A percentile compares a stretch with the other conserved stretches of the same genome.
Evolutionary conservation across 495 filamentous ascomycete species (phyloP).

Genomic region (Oleoguttula mirabilis): DNA sequence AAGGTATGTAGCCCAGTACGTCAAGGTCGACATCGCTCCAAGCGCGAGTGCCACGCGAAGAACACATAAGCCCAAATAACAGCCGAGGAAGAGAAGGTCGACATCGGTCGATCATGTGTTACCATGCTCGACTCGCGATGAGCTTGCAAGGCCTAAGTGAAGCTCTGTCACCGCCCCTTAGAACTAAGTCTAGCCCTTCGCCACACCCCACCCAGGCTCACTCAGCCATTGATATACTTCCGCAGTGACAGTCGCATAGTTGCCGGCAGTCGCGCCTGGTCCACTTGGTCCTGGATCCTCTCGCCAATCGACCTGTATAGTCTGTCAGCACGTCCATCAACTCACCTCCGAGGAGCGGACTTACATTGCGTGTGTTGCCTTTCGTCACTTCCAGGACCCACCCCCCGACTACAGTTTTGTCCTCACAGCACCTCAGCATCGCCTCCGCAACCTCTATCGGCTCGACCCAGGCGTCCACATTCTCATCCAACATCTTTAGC

Average conservation of each 20-base stretch:
- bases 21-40: too few relatives aligned
- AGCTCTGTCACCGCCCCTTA: too few relatives aligned
- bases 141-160: too few relatives aligned
- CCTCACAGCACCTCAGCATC: slow-evolving; percentile 50
- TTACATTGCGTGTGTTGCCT: slow-evolving; percentile 40
- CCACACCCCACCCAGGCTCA: slow-evolving; percentile 6
- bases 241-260: neutral
- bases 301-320: slow-evolving; percentile 37
- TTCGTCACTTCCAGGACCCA: slow-evolving; percentile 50
- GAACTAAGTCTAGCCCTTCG: too few relatives aligned
- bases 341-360: too few relatives aligned
- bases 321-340: too few relatives aligned
- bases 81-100: too few relatives aligned
- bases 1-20: too few relatives aligned
- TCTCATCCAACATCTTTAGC: slow-evolving; percentile 40
- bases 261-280: neutral
- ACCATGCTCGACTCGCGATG: too few relatives aligned
- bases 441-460: slow-evolving; percentile 53
- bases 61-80: too few relatives aligned
- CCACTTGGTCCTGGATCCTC: slow-evolving; percentile 46
- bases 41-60: too few relatives aligned
- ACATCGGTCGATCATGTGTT: too few relatives aligned
- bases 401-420: slow-evolving; percentile 29
- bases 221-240: slow-evolving; percentile 1
- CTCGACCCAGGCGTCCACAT: slow-evolving; percentile 46